These are phyloP conservation scores for Populus hybrid DNA, from an alignment of 441 rosid genomes.

Conservation along the genomic window DNA sequence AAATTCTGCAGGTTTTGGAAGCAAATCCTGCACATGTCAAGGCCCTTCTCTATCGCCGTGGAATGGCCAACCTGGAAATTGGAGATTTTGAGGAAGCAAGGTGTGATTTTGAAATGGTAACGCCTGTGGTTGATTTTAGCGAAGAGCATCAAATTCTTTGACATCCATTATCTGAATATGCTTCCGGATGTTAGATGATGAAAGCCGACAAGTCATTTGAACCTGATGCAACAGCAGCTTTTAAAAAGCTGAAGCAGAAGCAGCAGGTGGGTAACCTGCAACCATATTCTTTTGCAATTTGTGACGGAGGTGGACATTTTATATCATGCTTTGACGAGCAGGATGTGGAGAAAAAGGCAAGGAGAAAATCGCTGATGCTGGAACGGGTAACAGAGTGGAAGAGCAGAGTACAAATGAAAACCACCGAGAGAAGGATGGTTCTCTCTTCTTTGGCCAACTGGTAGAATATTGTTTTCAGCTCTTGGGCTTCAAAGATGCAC, in stretches of 20 bases:
- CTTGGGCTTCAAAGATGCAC: conserved; percentile 48
- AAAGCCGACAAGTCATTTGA: conserved; percentile 59
- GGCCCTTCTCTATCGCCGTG: conserved; percentile 83
- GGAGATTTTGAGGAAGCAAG: conserved; percentile 91
- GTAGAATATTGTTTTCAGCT: conserved; percentile 38
- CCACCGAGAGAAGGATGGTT: conserved; percentile 37
- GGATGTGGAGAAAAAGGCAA: conserved; percentile 77
- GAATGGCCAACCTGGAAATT: conserved; percentile 81
- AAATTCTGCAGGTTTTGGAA: conserved; percentile 62
- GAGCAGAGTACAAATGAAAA: conserved; percentile 8
- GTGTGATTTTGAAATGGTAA: conserved; percentile 75
- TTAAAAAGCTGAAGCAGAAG: conserved; percentile 70
- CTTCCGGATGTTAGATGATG: conserved; percentile 45
- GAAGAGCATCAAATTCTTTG: background rate
- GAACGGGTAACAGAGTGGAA: conserved; percentile 31
- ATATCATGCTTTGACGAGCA: conserved; percentile 21
- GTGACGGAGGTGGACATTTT: background rate
- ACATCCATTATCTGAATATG: conserved; percentile 16
- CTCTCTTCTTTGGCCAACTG: conserved; percentile 49
- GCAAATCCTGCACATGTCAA: conserved; percentile 82
- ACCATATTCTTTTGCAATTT: background rate
- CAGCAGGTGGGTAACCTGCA: conserved; percentile 55
- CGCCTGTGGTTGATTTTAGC: background rate
- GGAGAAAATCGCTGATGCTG: conserved; percentile 60
- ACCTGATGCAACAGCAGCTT: conserved; percentile 67